Evolutionary conservation across 2,329 filamentous ascomycete genomes (phyloP).

Genomic region (Cladosporium halotolerans): DNA sequence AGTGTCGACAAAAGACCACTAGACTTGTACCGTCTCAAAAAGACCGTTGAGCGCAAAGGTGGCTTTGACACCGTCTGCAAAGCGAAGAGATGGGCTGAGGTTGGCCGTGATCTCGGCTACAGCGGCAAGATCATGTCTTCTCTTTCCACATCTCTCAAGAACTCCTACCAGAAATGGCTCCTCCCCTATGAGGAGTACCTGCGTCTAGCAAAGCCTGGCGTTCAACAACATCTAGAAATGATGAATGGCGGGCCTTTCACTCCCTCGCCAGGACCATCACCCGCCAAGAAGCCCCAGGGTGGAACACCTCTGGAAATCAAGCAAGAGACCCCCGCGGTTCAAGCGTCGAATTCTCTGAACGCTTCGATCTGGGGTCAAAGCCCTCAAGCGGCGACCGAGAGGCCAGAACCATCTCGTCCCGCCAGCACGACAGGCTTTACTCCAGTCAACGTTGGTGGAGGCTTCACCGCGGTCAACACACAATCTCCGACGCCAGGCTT

Average conservation of each 20-base stretch:
- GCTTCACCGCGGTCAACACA: conserved; percentile 63
- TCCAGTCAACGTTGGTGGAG: conserved; percentile 55
- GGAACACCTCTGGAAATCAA: conserved; percentile 42
- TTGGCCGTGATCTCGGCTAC: conserved; percentile 91
- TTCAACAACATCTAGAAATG: conserved; percentile 90
- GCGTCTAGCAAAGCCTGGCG: conserved; percentile 80
- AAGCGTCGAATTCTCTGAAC: conserved; percentile 51
- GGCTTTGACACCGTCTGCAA: conserved; percentile 97
- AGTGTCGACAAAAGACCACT: conserved; percentile 97
- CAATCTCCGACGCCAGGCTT: conserved; percentile 38
- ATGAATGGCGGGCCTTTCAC: conserved; percentile 91
- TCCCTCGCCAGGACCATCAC: conserved; percentile 66
- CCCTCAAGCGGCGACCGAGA: conserved; percentile 14
- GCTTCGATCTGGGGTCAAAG: conserved; percentile 43
- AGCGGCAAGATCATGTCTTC: conserved; percentile 99
- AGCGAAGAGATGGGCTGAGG: conserved; percentile 97
- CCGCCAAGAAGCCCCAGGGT: conserved; percentile 54
- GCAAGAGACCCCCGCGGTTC: conserved; percentile 60
- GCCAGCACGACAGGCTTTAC: conserved; percentile 65
- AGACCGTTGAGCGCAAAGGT: conserved; percentile 88
- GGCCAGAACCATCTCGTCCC: conserved; percentile 31
- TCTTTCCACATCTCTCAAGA: conserved; percentile 92
- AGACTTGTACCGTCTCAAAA: conserved; percentile 92
- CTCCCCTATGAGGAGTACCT: conserved; percentile 96
- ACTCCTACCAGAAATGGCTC: conserved; percentile 95